Percentiles rank a stretch among this genome's conserved stretches.
These are phyloP conservation scores for Pachyrhizus erosus DNA, from an alignment of 306 rosid genomes.

Conservation along the genomic window DNA sequence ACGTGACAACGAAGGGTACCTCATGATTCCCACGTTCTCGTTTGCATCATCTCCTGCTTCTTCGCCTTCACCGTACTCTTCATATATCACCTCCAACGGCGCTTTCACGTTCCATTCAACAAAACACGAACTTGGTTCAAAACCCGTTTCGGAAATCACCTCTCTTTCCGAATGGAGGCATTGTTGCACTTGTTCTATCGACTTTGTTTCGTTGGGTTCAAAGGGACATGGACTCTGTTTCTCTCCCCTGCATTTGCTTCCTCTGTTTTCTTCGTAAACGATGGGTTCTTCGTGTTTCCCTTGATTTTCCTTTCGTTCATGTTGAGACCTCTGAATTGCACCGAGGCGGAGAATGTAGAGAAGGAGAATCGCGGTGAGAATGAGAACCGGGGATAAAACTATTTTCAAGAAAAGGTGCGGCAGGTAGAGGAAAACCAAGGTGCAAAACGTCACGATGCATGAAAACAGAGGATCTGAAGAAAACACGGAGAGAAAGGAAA, in stretches of 20 bases:
- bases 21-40: conserved; percentile 30
- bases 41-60: conserved; percentile 48
- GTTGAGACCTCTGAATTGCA: conserved; percentile 58
- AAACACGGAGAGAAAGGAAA: conserved; percentile 38
- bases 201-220: conserved; percentile 20
- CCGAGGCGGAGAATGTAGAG: conserved; percentile 69
- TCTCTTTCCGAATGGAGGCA: conserved; percentile 42
- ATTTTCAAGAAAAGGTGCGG: conserved; percentile 57
- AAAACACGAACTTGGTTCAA: conserved; percentile 46
- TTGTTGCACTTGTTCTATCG: conserved; percentile 30
- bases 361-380: conserved; percentile 58
- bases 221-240: background rate
- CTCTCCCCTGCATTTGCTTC: conserved; percentile 32
- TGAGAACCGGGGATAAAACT: conserved; percentile 60
- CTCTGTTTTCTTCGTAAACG: conserved; percentile 39
- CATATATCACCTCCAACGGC: conserved; percentile 85
- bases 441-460: conserved; percentile 53
- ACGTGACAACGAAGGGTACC: conserved; percentile 59
- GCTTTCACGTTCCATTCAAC: conserved; percentile 77
- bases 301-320: conserved; percentile 1
- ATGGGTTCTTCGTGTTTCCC: background rate
- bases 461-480: conserved; percentile 70
- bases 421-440: conserved; percentile 58
- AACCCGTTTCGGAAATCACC: conserved; percentile 35
- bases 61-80: conserved; percentile 61